Base-by-base conservation (phyloP, 257 asterid genomes). In the Solanum gandarillasii region DNA sequence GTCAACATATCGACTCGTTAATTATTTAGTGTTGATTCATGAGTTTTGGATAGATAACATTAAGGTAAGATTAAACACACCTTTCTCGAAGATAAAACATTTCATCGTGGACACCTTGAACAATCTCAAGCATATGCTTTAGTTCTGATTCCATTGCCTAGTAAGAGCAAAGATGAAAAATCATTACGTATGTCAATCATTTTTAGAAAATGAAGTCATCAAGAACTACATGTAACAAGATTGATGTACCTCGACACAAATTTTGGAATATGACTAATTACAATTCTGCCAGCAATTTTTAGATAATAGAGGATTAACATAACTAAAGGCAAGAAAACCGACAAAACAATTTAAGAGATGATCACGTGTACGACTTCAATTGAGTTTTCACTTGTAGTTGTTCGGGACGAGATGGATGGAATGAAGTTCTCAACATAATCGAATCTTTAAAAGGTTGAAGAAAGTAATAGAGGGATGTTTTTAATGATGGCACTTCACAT, bases 1-100 rank as follows among this genome's bases (percentile, higher is more conserved):
- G 43, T 84, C 86, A 39, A 38, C 58, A 10, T 9, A 9, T 25
- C 3, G 39, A 46, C 41, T 81, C 35, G 13, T 18, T 81, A 29
- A 31, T 29, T 27, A 81, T 29, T 58, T 20, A 29, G 29, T 23
- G 9, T 9, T 18, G 20, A 48, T 48, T 48, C 70, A 48, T 3
- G 85, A 81, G 85, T 7, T 20, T 46, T 9, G 12, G 43, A 81
- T 81, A 48, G 18, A 46, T 9, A 29, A 84, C 41, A 18, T 1
- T 16, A 2, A 46, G 9, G 13, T 79, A 27, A 79, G 38, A 29
- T 46, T 9, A 6, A 72, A 86, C 88, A 83, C 43, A 93, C 98
- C 97, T 94, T 88, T 93, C 94, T 32, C 95, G 95, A 36, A 95
- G 97, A 89, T 92, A 94, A 90, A 90, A 92, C 93, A 95, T 95